Percentiles rank a stretch among this genome's conserved stretches.
Conservation (phyloP, 1,139 yeast genomes). For the Pichia sorboxylosa region DNA sequence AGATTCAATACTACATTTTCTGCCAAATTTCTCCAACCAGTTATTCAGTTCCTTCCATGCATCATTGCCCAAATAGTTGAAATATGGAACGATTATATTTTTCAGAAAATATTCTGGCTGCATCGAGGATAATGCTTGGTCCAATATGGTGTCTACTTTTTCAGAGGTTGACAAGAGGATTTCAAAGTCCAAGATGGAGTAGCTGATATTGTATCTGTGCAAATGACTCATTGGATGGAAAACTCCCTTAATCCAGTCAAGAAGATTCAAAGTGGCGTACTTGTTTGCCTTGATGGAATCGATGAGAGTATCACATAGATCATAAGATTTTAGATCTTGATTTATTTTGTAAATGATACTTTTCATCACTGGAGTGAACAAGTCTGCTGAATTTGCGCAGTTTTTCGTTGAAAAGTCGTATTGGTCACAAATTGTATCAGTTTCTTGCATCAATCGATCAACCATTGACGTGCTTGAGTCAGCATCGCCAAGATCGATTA, state of each 20-base stretch:
- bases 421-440: neutral
- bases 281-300: slow-evolving; percentile 1
- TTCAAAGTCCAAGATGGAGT: slow-evolving; percentile 16
- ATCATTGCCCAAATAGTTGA: slow-evolving; percentile 8
- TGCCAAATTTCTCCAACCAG: slow-evolving; percentile 15
- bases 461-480: slow-evolving; percentile 2
- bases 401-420: slow-evolving; percentile 3
- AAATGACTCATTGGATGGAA: slow-evolving; percentile 17
- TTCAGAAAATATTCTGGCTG: slow-evolving; percentile 7
- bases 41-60: slow-evolving; percentile 14
- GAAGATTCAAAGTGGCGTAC: slow-evolving; percentile 9
- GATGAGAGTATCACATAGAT: slow-evolving; percentile 2
- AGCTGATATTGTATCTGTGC: slow-evolving; percentile 2
- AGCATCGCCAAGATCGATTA: too few relatives aligned
- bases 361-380: slow-evolving; percentile 14
- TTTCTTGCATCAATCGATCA: neutral
- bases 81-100: slow-evolving; percentile 14
- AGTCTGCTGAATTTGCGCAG: neutral
- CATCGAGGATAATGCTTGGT: slow-evolving; percentile 2
- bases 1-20: slow-evolving; percentile 4
- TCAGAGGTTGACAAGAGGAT: slow-evolving; percentile 11
- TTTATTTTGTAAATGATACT: slow-evolving; percentile 15
- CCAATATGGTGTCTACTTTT: slow-evolving; percentile 12
- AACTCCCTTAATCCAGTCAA: slow-evolving; percentile 16
- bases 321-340: slow-evolving; percentile 10